These are phyloP conservation scores for Aspergillus chevalieri DNA, from an alignment of 2,329 filamentous ascomycete genomes.

Conservation along the genomic window DNA sequence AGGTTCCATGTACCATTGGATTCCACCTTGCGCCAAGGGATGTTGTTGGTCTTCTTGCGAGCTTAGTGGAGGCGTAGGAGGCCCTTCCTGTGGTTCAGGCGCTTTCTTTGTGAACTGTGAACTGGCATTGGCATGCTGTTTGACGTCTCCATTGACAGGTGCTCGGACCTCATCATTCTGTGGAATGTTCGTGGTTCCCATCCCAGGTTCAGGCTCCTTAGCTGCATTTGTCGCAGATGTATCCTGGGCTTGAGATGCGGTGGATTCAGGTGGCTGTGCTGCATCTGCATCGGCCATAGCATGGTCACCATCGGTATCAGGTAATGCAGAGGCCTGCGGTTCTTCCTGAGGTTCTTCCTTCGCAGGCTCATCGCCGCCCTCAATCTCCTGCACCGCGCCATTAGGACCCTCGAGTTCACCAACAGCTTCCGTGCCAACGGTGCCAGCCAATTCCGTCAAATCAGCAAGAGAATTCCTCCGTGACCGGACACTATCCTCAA, in stretches of 20 bases:
- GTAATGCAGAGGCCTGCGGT: conserved; percentile 6
- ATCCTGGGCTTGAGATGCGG: conserved; percentile 6
- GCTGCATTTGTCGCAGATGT: conserved; percentile 6
- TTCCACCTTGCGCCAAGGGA: conserved; percentile 64
- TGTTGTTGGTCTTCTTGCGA: conserved; percentile 37
- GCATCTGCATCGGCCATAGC: conserved; percentile 11
- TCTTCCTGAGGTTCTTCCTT: conserved; percentile 22
- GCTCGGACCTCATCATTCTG: conserved; percentile 19
- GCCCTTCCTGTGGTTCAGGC: conserved; percentile 16
- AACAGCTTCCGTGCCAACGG: conserved; percentile 35
- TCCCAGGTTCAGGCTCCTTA: conserved; percentile 8
- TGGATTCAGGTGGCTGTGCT: conserved; percentile 1
- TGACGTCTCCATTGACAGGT: conserved; percentile 21
- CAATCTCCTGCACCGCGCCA: conserved; percentile 22
- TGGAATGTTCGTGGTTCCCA: conserved; percentile 10
- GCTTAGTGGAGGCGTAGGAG: conserved; percentile 37
- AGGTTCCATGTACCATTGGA: conserved; percentile 79
- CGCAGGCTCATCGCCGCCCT: conserved; percentile 14
- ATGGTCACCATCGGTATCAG: conserved; percentile 7
- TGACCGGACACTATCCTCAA: conserved; percentile 60
- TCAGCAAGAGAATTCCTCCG: conserved; percentile 46
- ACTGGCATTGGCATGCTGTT: conserved; percentile 19
- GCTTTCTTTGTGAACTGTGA: conserved; percentile 44
- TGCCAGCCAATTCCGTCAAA: conserved; percentile 26
- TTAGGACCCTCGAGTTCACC: conserved; percentile 42